These are phyloP conservation scores for Haplographium delicatum DNA, from an alignment of 495 filamentous ascomycete species.

Conservation along the genomic window DNA sequence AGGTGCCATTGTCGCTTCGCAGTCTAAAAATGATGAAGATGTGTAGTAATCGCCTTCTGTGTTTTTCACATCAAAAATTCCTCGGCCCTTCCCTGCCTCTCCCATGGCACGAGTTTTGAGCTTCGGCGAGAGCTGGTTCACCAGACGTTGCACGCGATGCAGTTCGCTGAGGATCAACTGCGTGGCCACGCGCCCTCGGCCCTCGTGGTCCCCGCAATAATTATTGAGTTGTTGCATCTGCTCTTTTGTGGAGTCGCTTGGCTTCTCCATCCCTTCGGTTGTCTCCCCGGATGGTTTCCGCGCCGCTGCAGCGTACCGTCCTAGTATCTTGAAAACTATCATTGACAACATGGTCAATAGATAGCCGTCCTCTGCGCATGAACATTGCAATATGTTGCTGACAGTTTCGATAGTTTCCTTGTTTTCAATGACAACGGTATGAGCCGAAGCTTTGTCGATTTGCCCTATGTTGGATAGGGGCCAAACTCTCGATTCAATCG, in stretches of 20 bases:
- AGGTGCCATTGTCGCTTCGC: not conserved
- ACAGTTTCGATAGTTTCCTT: slow-evolving; percentile 6
- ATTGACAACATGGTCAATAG: slow-evolving; percentile 5
- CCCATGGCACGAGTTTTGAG: not conserved
- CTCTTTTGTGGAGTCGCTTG: not conserved
- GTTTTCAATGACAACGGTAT: slow-evolving; percentile 2
- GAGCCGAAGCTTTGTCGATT: not conserved
- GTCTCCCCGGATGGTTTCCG: not conserved
- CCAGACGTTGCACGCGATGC: slow-evolving; percentile 34
- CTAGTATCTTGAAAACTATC: slow-evolving; percentile 10
- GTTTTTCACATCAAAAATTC: not conserved
- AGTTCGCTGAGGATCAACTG: slow-evolving; percentile 36
- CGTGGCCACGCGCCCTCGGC: slow-evolving; percentile 28
- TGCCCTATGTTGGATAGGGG: not conserved
- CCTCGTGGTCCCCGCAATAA: slow-evolving; percentile 23
- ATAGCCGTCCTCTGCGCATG: slow-evolving; percentile 9
- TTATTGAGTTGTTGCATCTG: not conserved
- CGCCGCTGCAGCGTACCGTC: not conserved
- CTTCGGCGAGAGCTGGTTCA: slow-evolving; percentile 19
- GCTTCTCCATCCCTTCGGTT: not conserved
- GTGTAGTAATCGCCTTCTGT: not conserved
- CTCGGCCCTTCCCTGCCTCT: not conserved
- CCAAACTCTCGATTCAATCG: not conserved
- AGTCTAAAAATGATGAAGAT: not conserved
- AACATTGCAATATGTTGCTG: slow-evolving; percentile 12